Evolutionary conservation across 1,284 basidiomycete genomes (phyloP).

Genomic region (Puccinia novopanici): DNA sequence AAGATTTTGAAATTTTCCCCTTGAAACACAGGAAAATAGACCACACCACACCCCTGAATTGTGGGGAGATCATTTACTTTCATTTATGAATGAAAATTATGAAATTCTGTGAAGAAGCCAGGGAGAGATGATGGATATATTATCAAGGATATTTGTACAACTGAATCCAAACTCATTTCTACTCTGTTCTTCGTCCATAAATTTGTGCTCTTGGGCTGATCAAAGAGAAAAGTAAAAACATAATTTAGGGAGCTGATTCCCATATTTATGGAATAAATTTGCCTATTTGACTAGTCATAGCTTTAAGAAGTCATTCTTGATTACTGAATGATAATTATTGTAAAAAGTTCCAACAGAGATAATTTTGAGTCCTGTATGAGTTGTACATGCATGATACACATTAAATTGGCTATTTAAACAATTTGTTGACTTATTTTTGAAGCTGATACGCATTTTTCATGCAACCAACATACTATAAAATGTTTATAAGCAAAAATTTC

Average conservation of each 20-base stretch:
- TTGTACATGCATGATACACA: too few relatives aligned
- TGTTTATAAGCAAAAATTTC: too few relatives aligned
- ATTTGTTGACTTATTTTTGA: too few relatives aligned
- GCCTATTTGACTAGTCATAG: conserved; percentile 66
- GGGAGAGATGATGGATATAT: conserved; percentile 92
- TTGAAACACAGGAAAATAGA: too few relatives aligned
- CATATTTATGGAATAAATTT: background rate
- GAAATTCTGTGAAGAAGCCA: conserved; percentile 89
- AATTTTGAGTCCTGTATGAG: too few relatives aligned
- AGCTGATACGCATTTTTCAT: too few relatives aligned
- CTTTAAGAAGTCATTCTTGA: conserved; percentile 73
- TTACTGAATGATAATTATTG: conserved; percentile 99
- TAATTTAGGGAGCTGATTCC: background rate
- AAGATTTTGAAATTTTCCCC: too few relatives aligned
- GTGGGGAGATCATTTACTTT: conserved; percentile 79
- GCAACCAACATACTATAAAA: too few relatives aligned
- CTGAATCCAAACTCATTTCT: conserved; percentile 80
- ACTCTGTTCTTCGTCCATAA: conserved; percentile 74
- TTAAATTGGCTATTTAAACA: too few relatives aligned
- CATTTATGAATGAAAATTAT: conserved; percentile 76
- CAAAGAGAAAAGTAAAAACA: background rate
- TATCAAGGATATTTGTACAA: conserved; percentile 58
- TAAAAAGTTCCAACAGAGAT: too few relatives aligned
- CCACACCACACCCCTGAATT: too few relatives aligned
- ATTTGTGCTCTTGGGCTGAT: conserved; percentile 67